These are phyloP conservation scores for Fusarium nanum DNA, from an alignment of 2,329 filamentous ascomycete species.

Conservation along the genomic window DNA sequence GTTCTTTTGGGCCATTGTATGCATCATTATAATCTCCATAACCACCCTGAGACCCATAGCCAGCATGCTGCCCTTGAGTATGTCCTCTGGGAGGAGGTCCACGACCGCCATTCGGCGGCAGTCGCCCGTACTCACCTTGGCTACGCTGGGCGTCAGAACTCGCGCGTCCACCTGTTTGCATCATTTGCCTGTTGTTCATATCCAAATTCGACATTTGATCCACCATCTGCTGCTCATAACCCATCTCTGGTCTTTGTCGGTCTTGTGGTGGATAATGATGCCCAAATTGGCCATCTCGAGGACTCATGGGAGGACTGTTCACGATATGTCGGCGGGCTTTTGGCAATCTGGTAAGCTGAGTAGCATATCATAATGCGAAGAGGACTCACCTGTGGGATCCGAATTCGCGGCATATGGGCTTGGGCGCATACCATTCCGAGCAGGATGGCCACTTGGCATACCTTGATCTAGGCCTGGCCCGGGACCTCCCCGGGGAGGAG, in stretches of 20 bases:
- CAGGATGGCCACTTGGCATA: slow-evolving; percentile 46
- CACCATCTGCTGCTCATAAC: slow-evolving; percentile 49
- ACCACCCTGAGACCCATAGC: slow-evolving; percentile 37
- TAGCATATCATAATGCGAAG: background rate
- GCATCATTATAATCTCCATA: slow-evolving; percentile 47
- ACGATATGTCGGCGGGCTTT: slow-evolving; percentile 49
- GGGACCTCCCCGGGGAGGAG: slow-evolving; percentile 51
- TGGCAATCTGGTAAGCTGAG: slow-evolving; percentile 27
- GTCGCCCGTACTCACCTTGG: slow-evolving; percentile 46
- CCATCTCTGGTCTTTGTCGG: slow-evolving; percentile 37
- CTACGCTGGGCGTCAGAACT: slow-evolving; percentile 46
- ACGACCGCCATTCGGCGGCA: slow-evolving; percentile 43
- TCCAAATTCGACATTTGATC: slow-evolving; percentile 53
- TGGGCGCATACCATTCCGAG: slow-evolving; percentile 56
- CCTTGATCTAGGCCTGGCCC: slow-evolving; percentile 48
- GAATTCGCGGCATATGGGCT: slow-evolving; percentile 55
- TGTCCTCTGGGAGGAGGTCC: slow-evolving; percentile 51
- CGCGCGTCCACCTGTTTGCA: slow-evolving; percentile 35
- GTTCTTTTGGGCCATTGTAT: slow-evolving; percentile 46
- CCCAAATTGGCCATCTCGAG: slow-evolving; percentile 45
- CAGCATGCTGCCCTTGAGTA: slow-evolving; percentile 47
- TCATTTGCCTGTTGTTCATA: slow-evolving; percentile 47
- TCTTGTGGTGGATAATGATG: slow-evolving; percentile 40
- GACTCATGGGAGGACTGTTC: slow-evolving; percentile 48
- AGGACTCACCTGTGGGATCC: slow-evolving; percentile 56